phyloP scores from a whole-genome alignment of 2,329 filamentous ascomycete species.

The Arthrobotrys sinensis region DNA sequence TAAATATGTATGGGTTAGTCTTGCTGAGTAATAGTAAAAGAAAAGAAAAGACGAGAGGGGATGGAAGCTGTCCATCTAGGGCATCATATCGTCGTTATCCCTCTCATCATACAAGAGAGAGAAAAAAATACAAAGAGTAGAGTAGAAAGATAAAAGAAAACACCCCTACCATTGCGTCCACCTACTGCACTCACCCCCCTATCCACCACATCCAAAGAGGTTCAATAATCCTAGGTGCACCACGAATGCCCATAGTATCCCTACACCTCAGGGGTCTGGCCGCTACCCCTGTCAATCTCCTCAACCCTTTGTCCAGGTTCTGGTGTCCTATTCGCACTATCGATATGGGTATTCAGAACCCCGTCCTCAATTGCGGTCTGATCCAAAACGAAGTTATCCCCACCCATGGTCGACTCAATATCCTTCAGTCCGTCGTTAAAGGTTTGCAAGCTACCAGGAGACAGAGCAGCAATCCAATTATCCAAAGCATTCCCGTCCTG shows the following conservation, averaged over 20 bases:
- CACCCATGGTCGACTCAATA: constrained; percentile 36
- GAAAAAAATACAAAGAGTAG: constrained; percentile 20
- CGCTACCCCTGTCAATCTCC: constrained; percentile 20
- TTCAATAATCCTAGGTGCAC: constrained; percentile 6
- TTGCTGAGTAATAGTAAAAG: neutral
- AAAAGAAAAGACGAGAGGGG: neutral
- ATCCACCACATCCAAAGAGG: neutral
- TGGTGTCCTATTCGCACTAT: constrained; percentile 52
- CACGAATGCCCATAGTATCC: constrained; percentile 34
- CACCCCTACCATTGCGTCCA: neutral
- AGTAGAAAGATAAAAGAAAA: constrained; percentile 4
- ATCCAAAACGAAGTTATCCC: constrained; percentile 38
- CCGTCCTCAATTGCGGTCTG: constrained; percentile 45
- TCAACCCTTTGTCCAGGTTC: constrained; percentile 39
- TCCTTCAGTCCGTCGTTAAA: constrained; percentile 49
- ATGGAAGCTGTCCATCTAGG: neutral
- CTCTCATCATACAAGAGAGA: neutral
- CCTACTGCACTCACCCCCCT: neutral
- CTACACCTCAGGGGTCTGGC: constrained; percentile 46
- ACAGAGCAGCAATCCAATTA: constrained; percentile 51
- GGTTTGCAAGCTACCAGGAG: constrained; percentile 47
- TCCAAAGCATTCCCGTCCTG: constrained; percentile 39
- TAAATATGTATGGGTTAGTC: neutral
- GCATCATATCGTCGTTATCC: neutral
- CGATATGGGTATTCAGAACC: constrained; percentile 54